Conservation (phyloP, 345 rosid genomes). For the Salix suchowensis region DNA sequence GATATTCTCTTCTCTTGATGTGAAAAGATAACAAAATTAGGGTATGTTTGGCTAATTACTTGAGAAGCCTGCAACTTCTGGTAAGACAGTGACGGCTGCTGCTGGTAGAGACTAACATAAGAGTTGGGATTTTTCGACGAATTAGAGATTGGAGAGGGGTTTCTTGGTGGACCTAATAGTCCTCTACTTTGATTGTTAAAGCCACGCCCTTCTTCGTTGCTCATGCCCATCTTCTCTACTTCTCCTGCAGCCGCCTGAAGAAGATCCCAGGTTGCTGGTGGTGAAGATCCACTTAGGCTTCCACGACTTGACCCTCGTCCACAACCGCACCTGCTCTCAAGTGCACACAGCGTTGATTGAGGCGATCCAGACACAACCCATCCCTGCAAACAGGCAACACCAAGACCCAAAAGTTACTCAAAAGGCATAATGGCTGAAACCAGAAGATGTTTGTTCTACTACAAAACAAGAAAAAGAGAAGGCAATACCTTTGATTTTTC, state of each 20-base stretch:
- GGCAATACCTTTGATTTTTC: constrained; percentile 35
- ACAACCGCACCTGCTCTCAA: constrained; percentile 39
- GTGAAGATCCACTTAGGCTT: constrained; percentile 35
- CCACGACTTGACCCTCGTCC: constrained; percentile 27
- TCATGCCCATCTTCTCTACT: constrained; percentile 28
- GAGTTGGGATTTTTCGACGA: constrained; percentile 25
- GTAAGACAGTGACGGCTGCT: constrained; percentile 39
- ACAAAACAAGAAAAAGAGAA: not conserved
- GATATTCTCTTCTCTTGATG: not conserved
- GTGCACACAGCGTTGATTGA: constrained; percentile 44
- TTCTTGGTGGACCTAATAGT: constrained; percentile 24
- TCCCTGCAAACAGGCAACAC: constrained; percentile 18
- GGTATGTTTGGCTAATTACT: constrained; percentile 20
- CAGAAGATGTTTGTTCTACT: no score
- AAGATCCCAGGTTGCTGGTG: constrained; percentile 58
- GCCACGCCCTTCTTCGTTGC: constrained; percentile 1
- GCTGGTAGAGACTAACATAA: constrained; percentile 18
- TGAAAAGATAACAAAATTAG: no score
- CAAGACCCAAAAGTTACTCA: not conserved
- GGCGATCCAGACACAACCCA: constrained; percentile 48
- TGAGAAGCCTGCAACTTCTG: constrained; percentile 54
- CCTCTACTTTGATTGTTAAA: constrained; percentile 17
- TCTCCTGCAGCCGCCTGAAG: constrained; percentile 56
- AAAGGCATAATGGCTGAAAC: not conserved
- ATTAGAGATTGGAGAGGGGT: constrained; percentile 27